phyloP scores from a whole-genome alignment of 2,329 filamentous ascomycete genomes.

The Venturiaceae sp. region DNA sequence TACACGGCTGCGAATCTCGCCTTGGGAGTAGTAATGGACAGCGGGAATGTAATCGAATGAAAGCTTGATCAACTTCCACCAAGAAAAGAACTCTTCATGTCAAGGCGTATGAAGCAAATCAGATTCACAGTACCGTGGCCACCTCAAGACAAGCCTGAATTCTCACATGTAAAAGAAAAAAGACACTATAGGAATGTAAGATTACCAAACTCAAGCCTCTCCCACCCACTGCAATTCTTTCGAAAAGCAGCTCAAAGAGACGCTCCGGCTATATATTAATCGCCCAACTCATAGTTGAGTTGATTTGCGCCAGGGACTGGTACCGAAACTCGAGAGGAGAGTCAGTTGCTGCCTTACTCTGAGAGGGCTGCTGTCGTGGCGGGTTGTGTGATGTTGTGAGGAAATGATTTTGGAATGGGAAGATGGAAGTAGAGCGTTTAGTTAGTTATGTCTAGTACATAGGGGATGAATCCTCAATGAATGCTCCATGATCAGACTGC shows the following conservation, averaged over 20 bases:
- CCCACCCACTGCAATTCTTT: constrained; percentile 79
- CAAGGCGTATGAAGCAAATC: no score
- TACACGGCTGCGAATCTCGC: no score
- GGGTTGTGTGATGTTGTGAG: constrained; percentile 14
- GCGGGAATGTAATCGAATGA: no score
- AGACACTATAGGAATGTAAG: constrained; percentile 55
- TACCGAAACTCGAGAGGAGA: constrained; percentile 59
- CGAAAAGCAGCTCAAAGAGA: constrained; percentile 69
- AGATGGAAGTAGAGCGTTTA: no score
- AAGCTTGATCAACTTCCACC: no score
- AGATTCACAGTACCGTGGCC: no score
- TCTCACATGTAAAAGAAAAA: no score
- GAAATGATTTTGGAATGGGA: not conserved
- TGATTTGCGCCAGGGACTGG: constrained; percentile 72
- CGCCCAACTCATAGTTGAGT: constrained; percentile 24
- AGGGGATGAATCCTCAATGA: not conserved
- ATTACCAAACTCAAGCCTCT: constrained; percentile 93
- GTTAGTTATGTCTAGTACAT: not conserved
- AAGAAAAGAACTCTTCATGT: no score
- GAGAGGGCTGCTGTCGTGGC: constrained; percentile 43
- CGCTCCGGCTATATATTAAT: constrained; percentile 99
- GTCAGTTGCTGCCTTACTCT: constrained; percentile 43
- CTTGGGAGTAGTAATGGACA: no score
- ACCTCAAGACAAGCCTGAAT: no score
- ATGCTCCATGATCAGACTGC: not conserved